Percentiles rank a stretch among this genome's conserved stretches.
Evolutionary conservation across 306 rosid genomes (phyloP).

Genomic region (Amphicarpaea edgeworthii): DNA sequence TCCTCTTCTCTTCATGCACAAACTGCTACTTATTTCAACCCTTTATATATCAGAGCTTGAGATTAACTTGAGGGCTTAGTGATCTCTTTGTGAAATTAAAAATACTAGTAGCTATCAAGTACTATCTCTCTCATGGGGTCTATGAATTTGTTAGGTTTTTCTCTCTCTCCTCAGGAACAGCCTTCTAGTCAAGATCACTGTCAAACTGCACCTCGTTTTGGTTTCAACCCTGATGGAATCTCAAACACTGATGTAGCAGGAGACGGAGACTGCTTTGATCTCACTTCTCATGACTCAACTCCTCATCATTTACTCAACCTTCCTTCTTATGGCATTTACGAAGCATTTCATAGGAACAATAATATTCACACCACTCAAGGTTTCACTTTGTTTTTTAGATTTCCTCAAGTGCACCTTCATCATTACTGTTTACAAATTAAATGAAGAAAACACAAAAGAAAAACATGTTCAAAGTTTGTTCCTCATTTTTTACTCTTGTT

Average conservation of each 20-base stretch:
- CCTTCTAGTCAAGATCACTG: conserved; percentile 53
- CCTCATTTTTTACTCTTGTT: not conserved
- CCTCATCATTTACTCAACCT: conserved; percentile 63
- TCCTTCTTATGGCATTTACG: conserved; percentile 67
- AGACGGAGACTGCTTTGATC: conserved; percentile 67
- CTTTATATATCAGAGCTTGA: not conserved
- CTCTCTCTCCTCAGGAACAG: conserved; percentile 81
- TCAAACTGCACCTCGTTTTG: conserved; percentile 50
- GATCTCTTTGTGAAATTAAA: conserved; percentile 20
- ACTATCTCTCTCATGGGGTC: conserved; percentile 61
- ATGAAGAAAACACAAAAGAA: not conserved
- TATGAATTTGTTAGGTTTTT: conserved; percentile 91
- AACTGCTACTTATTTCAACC: conserved; percentile 11
- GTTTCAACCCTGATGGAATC: conserved; percentile 67
- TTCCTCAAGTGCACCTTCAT: not conserved
- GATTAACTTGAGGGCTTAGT: not conserved
- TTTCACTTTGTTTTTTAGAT: not conserved
- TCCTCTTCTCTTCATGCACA: conserved; percentile 53
- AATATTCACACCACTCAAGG: conserved; percentile 48
- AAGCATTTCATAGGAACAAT: conserved; percentile 59
- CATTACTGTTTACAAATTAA: not conserved
- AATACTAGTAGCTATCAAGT: not conserved
- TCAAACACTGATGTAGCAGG: conserved; percentile 55
- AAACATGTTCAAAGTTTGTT: not conserved
- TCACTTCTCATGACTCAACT: conserved; percentile 54